Percentiles rank a stretch among this genome's conserved stretches.
These are phyloP conservation scores for Acacia acuminata DNA, from an alignment of 306 rosid species.

Conservation along the genomic window DNA sequence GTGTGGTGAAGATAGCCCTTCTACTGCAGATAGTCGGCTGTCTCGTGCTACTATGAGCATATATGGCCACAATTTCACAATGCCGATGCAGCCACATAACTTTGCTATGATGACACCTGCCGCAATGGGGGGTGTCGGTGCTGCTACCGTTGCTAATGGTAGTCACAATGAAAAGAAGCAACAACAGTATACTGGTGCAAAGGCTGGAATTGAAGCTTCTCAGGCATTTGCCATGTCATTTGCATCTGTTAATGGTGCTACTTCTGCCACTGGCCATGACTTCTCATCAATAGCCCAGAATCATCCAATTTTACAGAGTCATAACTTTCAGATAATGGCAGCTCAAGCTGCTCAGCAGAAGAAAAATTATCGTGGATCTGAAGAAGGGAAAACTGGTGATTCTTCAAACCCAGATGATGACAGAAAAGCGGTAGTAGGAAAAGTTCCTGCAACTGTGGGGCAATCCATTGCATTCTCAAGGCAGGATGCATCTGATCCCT, in stretches of 20 bases:
- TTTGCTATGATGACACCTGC: conserved; percentile 78
- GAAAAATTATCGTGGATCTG: conserved; percentile 61
- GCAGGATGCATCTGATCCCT: conserved; percentile 64
- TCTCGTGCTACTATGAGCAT: conserved; percentile 61
- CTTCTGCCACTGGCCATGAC: conserved; percentile 68
- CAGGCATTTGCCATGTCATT: conserved; percentile 83
- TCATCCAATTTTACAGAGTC: conserved; percentile 62
- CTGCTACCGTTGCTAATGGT: conserved; percentile 53
- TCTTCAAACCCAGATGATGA: conserved; percentile 74
- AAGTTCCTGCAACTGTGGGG: conserved; percentile 56
- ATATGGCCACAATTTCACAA: conserved; percentile 72
- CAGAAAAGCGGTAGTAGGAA: conserved; percentile 57
- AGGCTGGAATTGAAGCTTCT: conserved; percentile 66
- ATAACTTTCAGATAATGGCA: conserved; percentile 61
- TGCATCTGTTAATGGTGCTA: conserved; percentile 68
- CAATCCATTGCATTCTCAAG: conserved; percentile 88
- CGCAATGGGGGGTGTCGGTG: conserved; percentile 43
- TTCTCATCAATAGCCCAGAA: conserved; percentile 65
- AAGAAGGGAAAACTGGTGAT: conserved; percentile 68
- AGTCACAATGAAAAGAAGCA: conserved; percentile 66
- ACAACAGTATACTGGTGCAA: conserved; percentile 56
- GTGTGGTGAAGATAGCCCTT: conserved; percentile 89
- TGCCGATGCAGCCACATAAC: conserved; percentile 75
- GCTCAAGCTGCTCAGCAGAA: conserved; percentile 76
- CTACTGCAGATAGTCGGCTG: conserved; percentile 77